A percentile compares a stretch with the other conserved stretches of the same genome.
These are phyloP conservation scores for Coemansia asiatica DNA, from an alignment of 192 early-diverging fungal genomes.

Conservation along the genomic window DNA sequence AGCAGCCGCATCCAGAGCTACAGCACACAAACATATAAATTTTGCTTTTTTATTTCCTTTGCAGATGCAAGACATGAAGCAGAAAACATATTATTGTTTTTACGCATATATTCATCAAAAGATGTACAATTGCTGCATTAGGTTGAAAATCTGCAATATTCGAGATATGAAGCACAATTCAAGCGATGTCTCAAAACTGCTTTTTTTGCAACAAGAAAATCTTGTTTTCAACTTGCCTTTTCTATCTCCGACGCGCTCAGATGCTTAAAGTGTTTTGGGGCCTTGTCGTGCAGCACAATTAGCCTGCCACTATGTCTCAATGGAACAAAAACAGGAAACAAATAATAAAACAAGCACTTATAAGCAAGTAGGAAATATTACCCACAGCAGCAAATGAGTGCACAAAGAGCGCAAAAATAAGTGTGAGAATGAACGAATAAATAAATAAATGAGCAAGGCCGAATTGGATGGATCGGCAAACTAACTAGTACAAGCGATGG, in stretches of 20 bases:
- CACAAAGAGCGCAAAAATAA: background rate
- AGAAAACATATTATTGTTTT: background rate
- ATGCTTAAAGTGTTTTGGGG: conserved; percentile 75
- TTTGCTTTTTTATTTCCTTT: background rate
- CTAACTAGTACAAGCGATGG: background rate
- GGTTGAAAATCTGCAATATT: conserved; percentile 3
- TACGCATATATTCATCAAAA: background rate
- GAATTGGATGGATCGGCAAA: background rate
- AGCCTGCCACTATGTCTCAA: conserved; percentile 58
- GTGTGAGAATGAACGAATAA: background rate
- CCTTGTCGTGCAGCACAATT: conserved; percentile 78
- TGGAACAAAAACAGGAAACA: conserved; percentile 20
- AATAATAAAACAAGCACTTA: background rate
- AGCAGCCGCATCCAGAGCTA: conserved; percentile 51
- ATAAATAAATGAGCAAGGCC: too few relatives aligned
- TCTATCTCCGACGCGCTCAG: conserved; percentile 67
- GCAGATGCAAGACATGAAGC: background rate
- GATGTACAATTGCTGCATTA: background rate
- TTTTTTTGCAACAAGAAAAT: background rate
- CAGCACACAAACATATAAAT: background rate
- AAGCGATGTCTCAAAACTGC: background rate
- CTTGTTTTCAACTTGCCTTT: conserved; percentile 34
- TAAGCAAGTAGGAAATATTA: background rate
- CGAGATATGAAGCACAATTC: background rate
- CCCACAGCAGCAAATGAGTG: background rate